Percentiles rank a stretch among this genome's conserved stretches.
These are phyloP conservation scores for Fusarium odoratissimum DNA, from an alignment of 2,329 filamentous ascomycete species.

Conservation along the genomic window DNA sequence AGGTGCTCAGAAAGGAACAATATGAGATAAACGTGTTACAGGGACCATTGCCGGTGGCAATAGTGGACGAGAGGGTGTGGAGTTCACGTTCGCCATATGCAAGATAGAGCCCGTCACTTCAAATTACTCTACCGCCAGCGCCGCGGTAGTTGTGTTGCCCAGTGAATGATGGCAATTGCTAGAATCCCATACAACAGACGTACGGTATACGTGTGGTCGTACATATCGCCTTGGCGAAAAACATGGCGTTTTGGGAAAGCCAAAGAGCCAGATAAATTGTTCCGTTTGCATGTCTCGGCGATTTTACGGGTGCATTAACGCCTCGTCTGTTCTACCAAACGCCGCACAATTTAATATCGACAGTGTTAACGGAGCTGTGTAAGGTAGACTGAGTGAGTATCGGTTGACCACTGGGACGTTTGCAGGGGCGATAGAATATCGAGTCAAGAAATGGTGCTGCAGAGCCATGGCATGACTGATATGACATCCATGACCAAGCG, in stretches of 20 bases:
- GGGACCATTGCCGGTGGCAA: background rate
- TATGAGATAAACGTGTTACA: background rate
- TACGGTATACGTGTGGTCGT: background rate
- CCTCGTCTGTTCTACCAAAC: slow-evolving; percentile 29
- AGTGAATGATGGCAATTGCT: slow-evolving; percentile 37
- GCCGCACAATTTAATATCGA: slow-evolving; percentile 16
- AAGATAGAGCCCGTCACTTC: slow-evolving; percentile 7
- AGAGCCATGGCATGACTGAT: slow-evolving; percentile 17
- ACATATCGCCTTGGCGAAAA: slow-evolving; percentile 5
- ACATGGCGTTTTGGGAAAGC: slow-evolving; percentile 25
- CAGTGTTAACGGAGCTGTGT: background rate
- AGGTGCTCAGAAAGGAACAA: background rate
- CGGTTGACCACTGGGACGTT: slow-evolving; percentile 8
- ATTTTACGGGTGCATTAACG: slow-evolving; percentile 40
- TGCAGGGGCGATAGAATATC: slow-evolving; percentile 1
- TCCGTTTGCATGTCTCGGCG: slow-evolving; percentile 45
- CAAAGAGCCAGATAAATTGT: slow-evolving; percentile 17
- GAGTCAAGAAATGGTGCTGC: slow-evolving; percentile 19
- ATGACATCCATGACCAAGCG: slow-evolving; percentile 17
- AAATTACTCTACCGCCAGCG: background rate
- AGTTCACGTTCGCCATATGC: background rate
- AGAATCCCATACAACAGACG: slow-evolving; percentile 34
- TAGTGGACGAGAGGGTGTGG: slow-evolving; percentile 11
- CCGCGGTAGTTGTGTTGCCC: slow-evolving; percentile 10
- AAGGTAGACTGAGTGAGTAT: background rate